Evolutionary conservation across 1,139 yeast species (phyloP), one percentile per base, ranked within the genome.

Genomic region (Kluyveromyces sp.): DNA sequence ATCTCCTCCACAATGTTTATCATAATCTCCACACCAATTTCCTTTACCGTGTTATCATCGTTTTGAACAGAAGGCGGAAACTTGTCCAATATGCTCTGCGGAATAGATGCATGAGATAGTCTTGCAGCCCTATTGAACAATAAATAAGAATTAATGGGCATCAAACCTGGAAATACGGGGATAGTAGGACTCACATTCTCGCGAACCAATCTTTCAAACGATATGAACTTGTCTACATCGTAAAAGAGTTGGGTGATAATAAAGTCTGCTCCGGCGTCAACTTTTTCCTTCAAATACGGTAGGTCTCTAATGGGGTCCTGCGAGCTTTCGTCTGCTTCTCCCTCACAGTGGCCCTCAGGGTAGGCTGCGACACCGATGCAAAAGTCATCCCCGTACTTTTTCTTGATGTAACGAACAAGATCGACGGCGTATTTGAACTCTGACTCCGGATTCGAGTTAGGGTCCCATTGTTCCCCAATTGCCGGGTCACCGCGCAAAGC

Each of bases 401-500:
- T 49, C 53, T 77, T 79, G 53, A 92, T 89, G 60, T 89, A 87
- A 51, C 66, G 72, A 28, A 92, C 92, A 56, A 92, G 73, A 63
- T 92, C 97, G 8, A 79, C 83, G 0, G 96, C 96, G 56, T 80
- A 74, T 47, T 68, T 68, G 62, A 86, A 85, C 48, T 78, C 80
- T 47, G 75, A 69, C 7, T 57, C 53, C 6, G 51, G 50, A 3
- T 55, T 49, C 3, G 45, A 47, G 12, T 48, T 49, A 13, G 44
- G 48, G 11, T 36, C 42, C 53, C 58, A 53, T 12, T 54, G 55
- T 13, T 80, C 80, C 3, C 84, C 83, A 57, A 95, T 70, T n/a
- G 96, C 94, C 12, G 95, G 95, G 64, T 92, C 98, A 40, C 98
- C 98, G 61, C 98, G 74, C 44, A 92, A 70, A 0, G 99, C 99